These are phyloP conservation scores for Chrysophaeum taylorii DNA, from an alignment of 352 stramenopile genomes.

Conservation along the genomic window DNA sequence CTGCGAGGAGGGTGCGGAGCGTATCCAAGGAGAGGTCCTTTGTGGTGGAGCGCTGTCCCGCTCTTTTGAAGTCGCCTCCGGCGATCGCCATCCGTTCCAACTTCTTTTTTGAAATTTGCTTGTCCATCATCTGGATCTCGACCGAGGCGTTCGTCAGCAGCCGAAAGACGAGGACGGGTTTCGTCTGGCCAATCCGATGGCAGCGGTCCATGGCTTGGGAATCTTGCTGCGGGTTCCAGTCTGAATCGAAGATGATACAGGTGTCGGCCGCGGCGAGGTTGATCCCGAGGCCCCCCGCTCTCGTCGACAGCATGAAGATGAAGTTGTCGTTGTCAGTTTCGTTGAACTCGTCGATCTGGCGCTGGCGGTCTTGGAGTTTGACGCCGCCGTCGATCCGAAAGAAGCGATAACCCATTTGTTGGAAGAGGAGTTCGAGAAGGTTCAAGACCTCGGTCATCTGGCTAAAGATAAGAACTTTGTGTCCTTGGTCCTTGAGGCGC, in stretches of 20 bases:
- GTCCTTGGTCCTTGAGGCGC: constrained; percentile 76
- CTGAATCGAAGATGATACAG: constrained; percentile 94
- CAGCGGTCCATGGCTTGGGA: constrained; percentile 72
- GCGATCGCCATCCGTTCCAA: constrained; percentile 64
- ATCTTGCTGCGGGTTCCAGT: constrained; percentile 96
- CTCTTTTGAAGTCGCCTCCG: constrained; percentile 62
- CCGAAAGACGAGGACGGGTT: constrained; percentile 94
- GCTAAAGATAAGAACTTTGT: constrained; percentile 89
- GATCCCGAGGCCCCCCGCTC: constrained; percentile 91
- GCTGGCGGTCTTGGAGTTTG: constrained; percentile 86
- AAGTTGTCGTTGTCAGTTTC: constrained; percentile 68
- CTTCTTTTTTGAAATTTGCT: constrained; percentile 69
- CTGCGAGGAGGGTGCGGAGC: constrained; percentile 49
- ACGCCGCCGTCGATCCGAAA: constrained; percentile 89
- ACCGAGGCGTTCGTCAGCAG: constrained; percentile 90
- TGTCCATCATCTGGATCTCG: constrained; percentile 71
- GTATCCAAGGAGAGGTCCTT: constrained; percentile 48
- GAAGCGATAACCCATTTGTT: constrained; percentile 68
- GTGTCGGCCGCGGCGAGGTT: constrained; percentile 92
- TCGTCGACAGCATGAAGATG: constrained; percentile 90
- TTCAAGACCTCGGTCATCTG: constrained; percentile 94
- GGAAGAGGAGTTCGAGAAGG: constrained; percentile 89
- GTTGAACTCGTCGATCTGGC: constrained; percentile 97
- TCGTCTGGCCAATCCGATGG: constrained; percentile 94
- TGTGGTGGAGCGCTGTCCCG: constrained; percentile 38